Base-by-base conservation (phyloP, 2,329 filamentous ascomycete species). In the Aphanoascus verrucosus region DNA sequence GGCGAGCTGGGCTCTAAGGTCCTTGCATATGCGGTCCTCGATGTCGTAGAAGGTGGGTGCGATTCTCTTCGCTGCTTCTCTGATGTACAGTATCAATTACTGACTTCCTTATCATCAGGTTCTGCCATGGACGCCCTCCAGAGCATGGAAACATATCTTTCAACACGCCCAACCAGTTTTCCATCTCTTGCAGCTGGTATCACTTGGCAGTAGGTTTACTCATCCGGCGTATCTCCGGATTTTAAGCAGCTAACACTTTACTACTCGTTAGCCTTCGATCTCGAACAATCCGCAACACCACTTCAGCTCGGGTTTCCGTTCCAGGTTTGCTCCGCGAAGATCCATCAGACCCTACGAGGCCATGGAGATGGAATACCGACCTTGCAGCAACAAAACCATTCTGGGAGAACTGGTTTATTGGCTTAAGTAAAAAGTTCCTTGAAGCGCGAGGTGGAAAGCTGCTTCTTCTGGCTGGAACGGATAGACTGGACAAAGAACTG, bases 371-470 rank as follows among this genome's bases (percentile, higher is more conserved):
- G 93, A 78, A 83, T 59, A 97, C 93, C 2, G 83, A 96, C 64
- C 76, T 97, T 23, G 81, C 78, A 0, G 81, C 81, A 37, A 97
- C 93, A 7, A 85, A 94, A 64, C 82, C 86, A 0, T 97, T 90
- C 68, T 98, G 91, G 91, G 84, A 93, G 67, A 85, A 82, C 59
- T 98, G 91, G 91, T 97, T 96, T 64, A 77, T 81, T 9, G 89
- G 89, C 0, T 76, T 97, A 62, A 94, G 88, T 67, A 81, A 80
- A 62, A 95, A 94, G 70, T 98, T 97, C 65, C 75, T 96, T 42
- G 78, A 77, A 50, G 87, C 86, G 0, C 82, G 79, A 57, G 90
- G 88, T 28, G 90, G 89, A 7, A 96, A 96, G 68, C 69, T 94
- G 56, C 72, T 96, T 49, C 71, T 96, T 49, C 77, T 96, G 32